Evolutionary conservation across 495 filamentous ascomycete species (phyloP).

Genomic region (Zalerion maritima): DNA sequence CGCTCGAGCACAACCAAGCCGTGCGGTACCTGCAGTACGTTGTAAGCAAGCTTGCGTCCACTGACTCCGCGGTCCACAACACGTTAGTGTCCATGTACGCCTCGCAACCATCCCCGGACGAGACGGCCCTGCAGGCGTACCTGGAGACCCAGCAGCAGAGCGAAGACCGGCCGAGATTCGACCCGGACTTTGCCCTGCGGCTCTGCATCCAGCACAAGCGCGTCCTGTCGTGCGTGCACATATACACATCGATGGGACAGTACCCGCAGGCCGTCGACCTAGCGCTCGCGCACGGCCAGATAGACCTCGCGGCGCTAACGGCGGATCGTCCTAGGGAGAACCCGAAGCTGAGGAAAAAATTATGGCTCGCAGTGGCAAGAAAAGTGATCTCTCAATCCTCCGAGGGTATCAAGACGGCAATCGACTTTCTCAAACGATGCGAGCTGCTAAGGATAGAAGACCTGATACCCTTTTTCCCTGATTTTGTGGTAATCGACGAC

Average conservation of each 20-base stretch:
- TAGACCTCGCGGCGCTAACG: constrained; percentile 76
- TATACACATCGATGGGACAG: constrained; percentile 89
- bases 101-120: constrained; percentile 64
- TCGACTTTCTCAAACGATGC: constrained; percentile 84
- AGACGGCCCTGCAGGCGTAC: constrained; percentile 73
- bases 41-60: constrained; percentile 71
- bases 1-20: constrained; percentile 71
- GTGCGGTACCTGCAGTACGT: constrained; percentile 87
- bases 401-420: constrained; percentile 86
- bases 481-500: constrained; percentile 97
- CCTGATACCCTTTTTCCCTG: constrained; percentile 93
- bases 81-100: constrained; percentile 94
- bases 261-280: constrained; percentile 86
- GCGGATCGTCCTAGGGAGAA: constrained; percentile 76
- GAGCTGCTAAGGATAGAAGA: constrained; percentile 90
- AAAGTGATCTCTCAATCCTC: constrained; percentile 76
- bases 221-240: constrained; percentile 85
- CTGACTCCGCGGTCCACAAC: constrained; percentile 88
- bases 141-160: constrained; percentile 54
- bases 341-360: constrained; percentile 69
- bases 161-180: constrained; percentile 54
- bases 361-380: constrained; percentile 88
- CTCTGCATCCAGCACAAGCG: constrained; percentile 88
- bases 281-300: constrained; percentile 72
- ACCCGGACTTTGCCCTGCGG: constrained; percentile 92